phyloP scores from a whole-genome alignment of 2,329 filamentous ascomycete species.

The Neopestalotiopsis sp. region DNA sequence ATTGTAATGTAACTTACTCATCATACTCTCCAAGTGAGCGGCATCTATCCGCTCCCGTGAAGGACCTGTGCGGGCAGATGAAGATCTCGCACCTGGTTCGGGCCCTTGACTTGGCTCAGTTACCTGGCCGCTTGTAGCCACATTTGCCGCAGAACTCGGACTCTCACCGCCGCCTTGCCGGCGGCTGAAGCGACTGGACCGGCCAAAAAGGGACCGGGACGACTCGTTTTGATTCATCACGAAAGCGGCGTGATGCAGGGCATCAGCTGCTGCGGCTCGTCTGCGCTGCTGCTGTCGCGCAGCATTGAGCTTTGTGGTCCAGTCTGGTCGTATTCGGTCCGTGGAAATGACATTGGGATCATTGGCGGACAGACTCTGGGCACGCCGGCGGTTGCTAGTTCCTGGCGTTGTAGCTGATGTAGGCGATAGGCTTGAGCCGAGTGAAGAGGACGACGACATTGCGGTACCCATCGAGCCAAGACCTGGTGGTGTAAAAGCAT shows the following conservation, averaged over 20 bases:
- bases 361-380: constrained; percentile 75
- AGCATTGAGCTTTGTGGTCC: constrained; percentile 85
- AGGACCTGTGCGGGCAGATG: constrained; percentile 32
- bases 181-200: constrained; percentile 60
- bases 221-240: constrained; percentile 71
- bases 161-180: constrained; percentile 49
- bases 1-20: constrained; percentile 55
- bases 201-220: constrained; percentile 56
- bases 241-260: constrained; percentile 93
- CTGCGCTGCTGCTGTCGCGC: constrained; percentile 85
- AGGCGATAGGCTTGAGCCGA: constrained; percentile 64
- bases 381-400: constrained; percentile 48
- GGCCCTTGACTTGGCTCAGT: constrained; percentile 25
- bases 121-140: constrained; percentile 29
- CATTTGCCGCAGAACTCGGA: constrained; percentile 28
- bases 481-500: constrained; percentile 57
- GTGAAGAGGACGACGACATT: constrained; percentile 85
- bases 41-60: constrained; percentile 38
- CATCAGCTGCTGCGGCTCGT: constrained; percentile 89
- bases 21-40: constrained; percentile 89
- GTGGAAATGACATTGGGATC: constrained; percentile 90
- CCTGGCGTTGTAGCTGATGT: constrained; percentile 37
- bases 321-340: constrained; percentile 90
- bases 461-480: constrained; percentile 65
- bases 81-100: constrained; percentile 39